phyloP scores from a whole-genome alignment of 2,329 filamentous ascomycete species.

The Exophiala phaeomuriformis region DNA sequence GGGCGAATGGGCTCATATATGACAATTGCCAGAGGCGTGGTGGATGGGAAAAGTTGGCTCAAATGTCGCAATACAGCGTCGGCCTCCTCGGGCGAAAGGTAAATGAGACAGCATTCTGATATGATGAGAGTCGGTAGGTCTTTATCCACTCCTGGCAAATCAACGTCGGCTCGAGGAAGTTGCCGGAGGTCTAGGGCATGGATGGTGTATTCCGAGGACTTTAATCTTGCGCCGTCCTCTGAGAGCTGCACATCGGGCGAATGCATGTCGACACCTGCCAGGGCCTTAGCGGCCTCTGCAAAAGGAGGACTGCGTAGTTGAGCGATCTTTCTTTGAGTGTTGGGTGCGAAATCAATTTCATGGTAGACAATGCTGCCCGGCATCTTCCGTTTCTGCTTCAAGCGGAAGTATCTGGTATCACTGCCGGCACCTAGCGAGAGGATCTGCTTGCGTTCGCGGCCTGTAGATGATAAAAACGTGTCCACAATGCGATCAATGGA shows the following conservation, averaged over 20 bases:
- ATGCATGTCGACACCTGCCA: conserved; percentile 30
- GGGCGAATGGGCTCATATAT: conserved; percentile 87
- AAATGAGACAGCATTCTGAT: conserved; percentile 93
- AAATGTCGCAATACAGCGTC: conserved; percentile 60
- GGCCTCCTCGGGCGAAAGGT: conserved; percentile 62
- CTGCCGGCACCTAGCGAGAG: conserved; percentile 89
- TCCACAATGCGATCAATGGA: conserved; percentile 72
- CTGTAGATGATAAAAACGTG: conserved; percentile 48
- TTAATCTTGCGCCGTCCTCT: conserved; percentile 36
- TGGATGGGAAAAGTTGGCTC: conserved; percentile 42
- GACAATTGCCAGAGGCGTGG: conserved; percentile 53
- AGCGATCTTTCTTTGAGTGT: conserved; percentile 59
- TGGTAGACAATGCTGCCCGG: conserved; percentile 62
- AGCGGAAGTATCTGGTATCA: conserved; percentile 77
- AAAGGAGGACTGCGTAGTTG: conserved; percentile 23
- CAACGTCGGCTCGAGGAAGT: conserved; percentile 37
- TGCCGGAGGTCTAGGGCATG: conserved; percentile 66
- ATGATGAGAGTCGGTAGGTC: conserved; percentile 72
- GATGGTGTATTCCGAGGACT: conserved; percentile 44
- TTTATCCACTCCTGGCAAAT: conserved; percentile 40
- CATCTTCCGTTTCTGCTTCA: conserved; percentile 39
- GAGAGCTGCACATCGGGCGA: conserved; percentile 32
- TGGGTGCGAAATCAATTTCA: conserved; percentile 80
- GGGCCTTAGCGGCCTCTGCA: conserved; percentile 29
- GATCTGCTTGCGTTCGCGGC: conserved; percentile 54